Base-by-base conservation (phyloP, 1,139 yeast genomes). In the Magnusiomyces tetraspermus region DNA sequence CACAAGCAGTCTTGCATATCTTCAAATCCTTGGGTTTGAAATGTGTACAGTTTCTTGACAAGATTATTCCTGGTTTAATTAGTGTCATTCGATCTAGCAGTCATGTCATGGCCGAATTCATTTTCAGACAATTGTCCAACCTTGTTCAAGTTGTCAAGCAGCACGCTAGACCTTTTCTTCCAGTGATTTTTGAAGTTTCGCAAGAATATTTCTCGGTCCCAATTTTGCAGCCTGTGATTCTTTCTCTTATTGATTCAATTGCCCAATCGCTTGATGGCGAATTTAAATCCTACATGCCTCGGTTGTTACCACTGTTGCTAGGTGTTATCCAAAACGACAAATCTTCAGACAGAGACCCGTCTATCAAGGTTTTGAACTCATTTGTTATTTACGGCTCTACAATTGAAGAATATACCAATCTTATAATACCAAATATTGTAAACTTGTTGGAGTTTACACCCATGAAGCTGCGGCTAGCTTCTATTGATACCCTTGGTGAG, bases 261-360 rank as follows among this genome's bases (percentile, higher is more conserved):
- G 86, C 97, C 0, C 78, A 80, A 51, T 92, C 97, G 0, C 73
- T 92, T 52, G 96, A 88, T 57, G 95, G 96, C 1, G 98, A 92
- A 62, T 92, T 94, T 70, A 90, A 88, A 61, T 76, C 83, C 67
- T 84, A 84, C 64, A 73, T 94, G 56, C 87, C 96, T 0, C 82
- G 82, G 31, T 79, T 92, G 1, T 73, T 92, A 51, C 88, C 94
- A 0, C 71, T 87, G 49, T 74, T 92, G 64, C 71, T 92, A 49
- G 83, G 83, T 50, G 86, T 88, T 2, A 74, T 92, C 55, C 95
- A 87, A 53, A 82, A 80, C 53, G 97, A 90, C 59, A 80, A 77
- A 57, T 77, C 88, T 0, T 75, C 77, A 1, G 80, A 80, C 42
- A 56, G 66, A 2, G 78, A 78, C 36, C 80, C 92, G 0, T 81